Conservation (phyloP, 108 stramenopile genomes). For the Nannochloropsis gaditana region DNA sequence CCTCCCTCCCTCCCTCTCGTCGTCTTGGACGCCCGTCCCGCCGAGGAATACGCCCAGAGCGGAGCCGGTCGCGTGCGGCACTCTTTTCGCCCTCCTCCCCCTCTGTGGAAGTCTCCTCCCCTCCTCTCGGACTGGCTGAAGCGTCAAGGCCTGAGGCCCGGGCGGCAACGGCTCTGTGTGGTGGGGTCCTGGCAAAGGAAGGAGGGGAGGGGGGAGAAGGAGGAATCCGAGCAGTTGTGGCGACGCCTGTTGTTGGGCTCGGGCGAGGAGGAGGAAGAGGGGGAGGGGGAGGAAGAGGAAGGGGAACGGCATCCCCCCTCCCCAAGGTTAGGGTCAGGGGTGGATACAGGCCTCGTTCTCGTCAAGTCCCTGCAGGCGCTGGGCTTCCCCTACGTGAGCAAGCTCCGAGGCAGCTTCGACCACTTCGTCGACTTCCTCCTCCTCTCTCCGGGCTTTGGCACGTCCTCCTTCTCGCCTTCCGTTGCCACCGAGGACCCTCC, state of each 20-base stretch:
- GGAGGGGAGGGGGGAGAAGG: neutral
- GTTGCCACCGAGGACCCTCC: neutral
- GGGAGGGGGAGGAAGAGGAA: neutral
- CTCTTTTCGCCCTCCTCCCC: slow-evolving; percentile 3
- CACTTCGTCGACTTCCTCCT: neutral
- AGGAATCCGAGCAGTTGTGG: neutral
- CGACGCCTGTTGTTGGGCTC: neutral
- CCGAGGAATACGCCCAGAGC: neutral
- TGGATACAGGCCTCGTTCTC: neutral
- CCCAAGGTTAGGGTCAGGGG: neutral
- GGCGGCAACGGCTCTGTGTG: neutral
- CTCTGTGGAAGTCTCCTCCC: neutral
- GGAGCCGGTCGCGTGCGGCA: neutral
- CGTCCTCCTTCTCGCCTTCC: neutral
- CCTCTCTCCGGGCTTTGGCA: neutral
- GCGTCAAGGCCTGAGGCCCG: neutral
- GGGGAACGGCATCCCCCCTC: neutral
- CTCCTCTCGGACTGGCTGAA: neutral
- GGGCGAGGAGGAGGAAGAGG: neutral
- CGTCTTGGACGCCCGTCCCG: neutral
- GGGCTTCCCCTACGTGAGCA: neutral
- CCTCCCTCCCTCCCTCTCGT: slow-evolving; percentile 9
- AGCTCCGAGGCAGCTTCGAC: neutral
- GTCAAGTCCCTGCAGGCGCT: neutral
- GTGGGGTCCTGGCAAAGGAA: neutral